Evolutionary conservation across 257 asterid genomes (phyloP).

Genomic region (Capsicum rhomboideum): DNA sequence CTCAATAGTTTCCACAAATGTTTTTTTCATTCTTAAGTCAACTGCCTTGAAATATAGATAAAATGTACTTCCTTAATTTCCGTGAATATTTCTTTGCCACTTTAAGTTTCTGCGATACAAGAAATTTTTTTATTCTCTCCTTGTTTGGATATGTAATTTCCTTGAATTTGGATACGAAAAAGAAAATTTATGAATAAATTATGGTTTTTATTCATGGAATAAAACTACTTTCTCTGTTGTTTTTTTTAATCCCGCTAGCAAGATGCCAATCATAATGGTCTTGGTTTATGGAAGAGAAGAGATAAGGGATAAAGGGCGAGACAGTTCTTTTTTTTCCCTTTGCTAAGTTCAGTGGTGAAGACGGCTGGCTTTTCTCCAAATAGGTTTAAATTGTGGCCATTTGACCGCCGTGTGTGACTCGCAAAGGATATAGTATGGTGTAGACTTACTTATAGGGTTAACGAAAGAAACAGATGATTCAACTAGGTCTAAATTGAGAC

Average conservation of each 20-base stretch:
- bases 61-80: background rate
- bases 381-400: background rate
- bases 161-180: background rate
- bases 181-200: background rate
- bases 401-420: background rate
- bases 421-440: background rate
- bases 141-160: background rate
- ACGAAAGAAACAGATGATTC: background rate
- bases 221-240: background rate
- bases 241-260: background rate
- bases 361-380: background rate
- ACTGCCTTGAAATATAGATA: background rate
- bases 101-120: background rate
- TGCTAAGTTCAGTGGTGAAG: background rate
- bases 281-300: background rate
- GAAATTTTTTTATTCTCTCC: background rate
- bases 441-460: background rate
- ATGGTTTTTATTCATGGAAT: background rate
- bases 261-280: background rate
- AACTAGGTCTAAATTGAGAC: background rate
- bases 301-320: background rate
- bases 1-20: background rate
- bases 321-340: background rate
- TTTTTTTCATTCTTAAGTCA: background rate
- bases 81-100: background rate